Percentiles rank a stretch among this genome's conserved stretches.
phyloP scores from a whole-genome alignment of 2,329 filamentous ascomycete species.

The Pseudocercospora vitis region DNA sequence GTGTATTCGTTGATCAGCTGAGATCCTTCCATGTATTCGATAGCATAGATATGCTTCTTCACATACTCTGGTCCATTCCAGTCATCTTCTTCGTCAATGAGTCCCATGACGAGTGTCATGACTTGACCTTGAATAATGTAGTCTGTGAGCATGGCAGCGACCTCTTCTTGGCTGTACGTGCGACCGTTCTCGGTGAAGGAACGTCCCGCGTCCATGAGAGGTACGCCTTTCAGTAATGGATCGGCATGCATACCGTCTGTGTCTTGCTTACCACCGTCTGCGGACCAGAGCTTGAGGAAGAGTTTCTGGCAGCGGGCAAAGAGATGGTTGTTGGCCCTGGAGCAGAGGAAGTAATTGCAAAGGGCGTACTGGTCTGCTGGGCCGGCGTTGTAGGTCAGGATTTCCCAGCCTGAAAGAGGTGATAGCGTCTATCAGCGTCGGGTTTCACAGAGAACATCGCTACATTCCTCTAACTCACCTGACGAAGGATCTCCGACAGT shows the following conservation, averaged over 20 bases:
- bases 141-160: conserved; percentile 52
- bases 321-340: conserved; percentile 47
- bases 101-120: conserved; percentile 53
- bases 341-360: conserved; percentile 53
- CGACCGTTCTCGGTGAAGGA: conserved; percentile 33
- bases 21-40: conserved; percentile 53
- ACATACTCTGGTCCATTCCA: conserved; percentile 59
- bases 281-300: conserved; percentile 52
- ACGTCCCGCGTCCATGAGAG: conserved; percentile 38
- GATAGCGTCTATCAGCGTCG: too few relatives aligned
- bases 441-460: too few relatives aligned
- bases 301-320: conserved; percentile 53
- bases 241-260: conserved; percentile 55
- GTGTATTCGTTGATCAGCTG: conserved; percentile 57
- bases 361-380: conserved; percentile 40
- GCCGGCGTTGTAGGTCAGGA: conserved; percentile 50
- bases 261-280: conserved; percentile 45
- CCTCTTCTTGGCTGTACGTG: conserved; percentile 35
- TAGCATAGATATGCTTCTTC: conserved; percentile 50
- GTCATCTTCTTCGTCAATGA: conserved; percentile 51
- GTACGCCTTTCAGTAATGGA: conserved; percentile 49
- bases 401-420: not conserved
- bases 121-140: conserved; percentile 60
- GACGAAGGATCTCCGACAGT: conserved; percentile 51
- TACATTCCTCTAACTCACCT: conserved; percentile 40